Base-by-base conservation (phyloP, 148 eudicot species). In the Pharnaceum exiguum region DNA sequence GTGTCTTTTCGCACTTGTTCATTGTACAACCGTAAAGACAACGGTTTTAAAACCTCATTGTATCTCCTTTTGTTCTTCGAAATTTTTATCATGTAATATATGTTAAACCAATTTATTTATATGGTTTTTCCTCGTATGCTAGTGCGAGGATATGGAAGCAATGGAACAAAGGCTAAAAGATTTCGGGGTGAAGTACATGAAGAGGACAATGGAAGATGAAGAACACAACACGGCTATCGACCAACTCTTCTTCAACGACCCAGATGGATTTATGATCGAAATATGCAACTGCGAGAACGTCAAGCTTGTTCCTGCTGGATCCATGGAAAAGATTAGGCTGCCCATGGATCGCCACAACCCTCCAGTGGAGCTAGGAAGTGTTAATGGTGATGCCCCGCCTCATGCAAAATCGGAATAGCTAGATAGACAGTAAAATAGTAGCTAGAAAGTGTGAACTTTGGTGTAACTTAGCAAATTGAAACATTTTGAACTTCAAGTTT, bases 241-340 rank as follows among this genome's bases (percentile, higher is more conserved):
- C 15, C 85, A 83, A 29, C 67, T 83, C 21, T 80, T 80, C 63
- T 83, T 83, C 52, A 70, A 83, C 4, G 90, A 83, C 55, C 90
- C 90, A 0, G 83, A 83, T 49, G 90, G 90, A 7, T 80, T 77
- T 60, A 83, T 83, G 90, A 71, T 83, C 22, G 90, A 83, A 63
- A 77, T 83, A 2, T 83, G 90, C 53, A 79, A 83, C 57, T 83
- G 90, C 10, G 90, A 83, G 77, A 80, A 80, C 42, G 51, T 83
- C 27, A 76, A 77, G 62, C 80, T 82, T 5, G 77, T 76, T 18
- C 82, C 77, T 28, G 59, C 66, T 1, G 70, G 77, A 2, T 69
- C 82, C 8, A 29, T 69, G 0, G 75, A 60, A 4, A 52, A 73
- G 2, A 72, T 82, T 15, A 69, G 63, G 71, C 71, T 79, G 17